Evolutionary conservation across 2,329 filamentous ascomycete species (phyloP), one percentile per base, ranked within the genome.

Genomic region (Penicillium sp.): DNA sequence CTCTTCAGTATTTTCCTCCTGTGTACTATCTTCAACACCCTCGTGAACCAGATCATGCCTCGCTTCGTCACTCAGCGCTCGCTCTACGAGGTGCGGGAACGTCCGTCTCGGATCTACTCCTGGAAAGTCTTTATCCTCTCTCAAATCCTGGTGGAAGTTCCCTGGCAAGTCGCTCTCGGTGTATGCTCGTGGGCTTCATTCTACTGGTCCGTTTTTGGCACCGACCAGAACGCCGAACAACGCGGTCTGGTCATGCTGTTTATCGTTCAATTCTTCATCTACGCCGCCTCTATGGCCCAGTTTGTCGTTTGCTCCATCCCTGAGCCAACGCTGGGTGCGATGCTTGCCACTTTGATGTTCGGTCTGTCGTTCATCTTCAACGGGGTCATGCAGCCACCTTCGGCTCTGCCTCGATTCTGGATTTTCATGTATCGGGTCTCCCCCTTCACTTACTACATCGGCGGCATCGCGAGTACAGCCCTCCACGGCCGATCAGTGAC

Each of bases 91-190:
- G 88, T 87, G 31, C 88, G 89, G 45, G 90, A 94, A 73, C 85
- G 89, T 1, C 89, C 89, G 0, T 88, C 86, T 44, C 90, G 91
- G 74, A 84, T 88, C 0, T 95, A 94, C 72, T 85, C 83, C 43
- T 95, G 90, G 90, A 85, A 88, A 68, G 84, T 89, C 6, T 94
- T 94, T 67, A 89, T 94, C 81, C 74, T 91, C n/a, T 85, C 86
- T 45, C 87, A 91, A 68, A 88, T 95, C 60, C 74, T 91, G 26
- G 89, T 91, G 52, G 91, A 96, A 70, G 74, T 95, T 1, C 89
- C 90, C 0, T 95, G 88, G 86, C 90, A 93, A 69, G 81, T 63
- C 16, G 52, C 42, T n/a, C 47, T 63, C 5, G 56, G 56, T 16
- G 41, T 63, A 15, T 61, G 57, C 43, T 49, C 61, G 2, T 64